Evolutionary conservation across 352 stramenopile genomes (phyloP), one percentile per base, ranked within the genome.

Genomic region (Globisporangium radiosum): DNA sequence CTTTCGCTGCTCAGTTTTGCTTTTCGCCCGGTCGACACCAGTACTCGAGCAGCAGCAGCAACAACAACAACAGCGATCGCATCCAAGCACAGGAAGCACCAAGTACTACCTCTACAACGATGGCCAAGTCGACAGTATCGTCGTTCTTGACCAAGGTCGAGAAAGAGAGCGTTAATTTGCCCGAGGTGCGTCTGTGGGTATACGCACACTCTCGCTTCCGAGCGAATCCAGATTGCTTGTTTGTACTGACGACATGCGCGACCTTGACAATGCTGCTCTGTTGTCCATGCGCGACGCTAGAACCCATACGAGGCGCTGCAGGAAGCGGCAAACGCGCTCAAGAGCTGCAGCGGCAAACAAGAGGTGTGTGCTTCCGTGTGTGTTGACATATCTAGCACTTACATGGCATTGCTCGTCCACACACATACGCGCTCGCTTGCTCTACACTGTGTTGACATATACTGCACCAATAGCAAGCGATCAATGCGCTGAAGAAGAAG

Each of bases 111-210:
- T 33, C 25, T 3, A 33, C 25, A 33, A 33, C 25, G 14, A 50
- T 42, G 8, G 6, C 33, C 44, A 57, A 25, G 10, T 13, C 70
- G 48, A 59, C 47, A 36, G 49, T 76, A 4, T 66, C 61, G 17
- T 43, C 47, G n/a, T 78, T 81, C 42, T 37, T 81, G 47, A 54
- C 72, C 14, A 71, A 70, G 47, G 73, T 71, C 33, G 70, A 81
- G 55, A 75, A 76, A 60, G 69, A 73, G 49, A 66, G 74, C 42
- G 19, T 81, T 14, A 42, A 55, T 5, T 38, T 81, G 53, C 72
- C 72, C 0, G 61, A 81, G 70, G 72, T 81, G 47, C 13, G 54
- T 33, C 25, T 33, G 25, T 33, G 25, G 3, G 25, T 33, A 33
- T 33, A 33, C 25, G 25, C 25, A 33, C 25, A 33, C 39, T 5